Conservation (phyloP, 2,329 filamentous ascomycete genomes). For the Trichophyton equinum region DNA sequence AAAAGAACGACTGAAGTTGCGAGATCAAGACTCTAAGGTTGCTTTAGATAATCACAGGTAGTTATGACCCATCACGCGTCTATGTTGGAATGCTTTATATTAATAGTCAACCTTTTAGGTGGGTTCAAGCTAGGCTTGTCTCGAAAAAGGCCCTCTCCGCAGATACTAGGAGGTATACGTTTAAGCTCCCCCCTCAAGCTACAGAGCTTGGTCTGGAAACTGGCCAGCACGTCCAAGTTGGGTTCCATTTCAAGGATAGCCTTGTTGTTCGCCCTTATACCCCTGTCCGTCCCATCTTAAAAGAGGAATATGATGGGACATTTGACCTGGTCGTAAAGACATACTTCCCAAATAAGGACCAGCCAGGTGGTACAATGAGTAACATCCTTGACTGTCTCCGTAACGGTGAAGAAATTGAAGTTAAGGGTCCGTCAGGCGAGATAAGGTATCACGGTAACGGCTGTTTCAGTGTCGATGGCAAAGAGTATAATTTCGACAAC, state of each 20-base stretch:
- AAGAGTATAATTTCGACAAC: slow-evolving; percentile 31
- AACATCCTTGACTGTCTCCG: slow-evolving; percentile 42
- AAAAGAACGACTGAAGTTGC: slow-evolving; percentile 24
- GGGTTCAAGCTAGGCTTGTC: slow-evolving; percentile 35
- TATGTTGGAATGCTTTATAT: background rate
- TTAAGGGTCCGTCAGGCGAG: slow-evolving; percentile 41
- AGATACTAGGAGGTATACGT: slow-evolving; percentile 38
- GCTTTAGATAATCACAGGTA: slow-evolving; percentile 27
- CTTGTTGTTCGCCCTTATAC: slow-evolving; percentile 43
- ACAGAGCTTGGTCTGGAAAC: slow-evolving; percentile 38
- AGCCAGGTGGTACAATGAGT: slow-evolving; percentile 43
- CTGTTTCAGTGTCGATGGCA: slow-evolving; percentile 34
- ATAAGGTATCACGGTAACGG: slow-evolving; percentile 39
- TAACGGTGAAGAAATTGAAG: slow-evolving; percentile 38
- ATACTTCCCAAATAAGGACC: slow-evolving; percentile 36
- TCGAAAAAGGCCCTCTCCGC: slow-evolving; percentile 29
- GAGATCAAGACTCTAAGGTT: slow-evolving; percentile 20
- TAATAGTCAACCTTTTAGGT: slow-evolving; percentile 17
- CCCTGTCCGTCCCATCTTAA: slow-evolving; percentile 33
- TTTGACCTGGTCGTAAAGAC: slow-evolving; percentile 42
- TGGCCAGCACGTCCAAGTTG: slow-evolving; percentile 42
- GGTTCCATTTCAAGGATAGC: slow-evolving; percentile 41
- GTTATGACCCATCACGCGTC: background rate
- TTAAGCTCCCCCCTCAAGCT: slow-evolving; percentile 30
- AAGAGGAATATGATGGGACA: slow-evolving; percentile 29